Evolutionary conservation across 441 rosid species (phyloP).

Genomic region (Pelargonium citronellum): DNA sequence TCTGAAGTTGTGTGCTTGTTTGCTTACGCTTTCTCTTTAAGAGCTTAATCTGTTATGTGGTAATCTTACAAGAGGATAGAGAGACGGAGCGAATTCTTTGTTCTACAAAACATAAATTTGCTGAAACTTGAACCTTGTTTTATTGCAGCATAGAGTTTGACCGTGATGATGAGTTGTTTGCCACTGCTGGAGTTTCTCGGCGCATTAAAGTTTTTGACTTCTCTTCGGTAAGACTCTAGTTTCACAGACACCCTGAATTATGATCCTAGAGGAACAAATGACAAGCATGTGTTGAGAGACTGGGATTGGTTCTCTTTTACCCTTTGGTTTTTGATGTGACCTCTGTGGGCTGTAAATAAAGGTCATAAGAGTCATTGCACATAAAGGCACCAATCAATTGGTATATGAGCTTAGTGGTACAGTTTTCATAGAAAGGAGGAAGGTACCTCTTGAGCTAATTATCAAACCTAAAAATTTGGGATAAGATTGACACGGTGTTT

Average conservation of each 20-base stretch:
- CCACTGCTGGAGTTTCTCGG: conserved; percentile 98
- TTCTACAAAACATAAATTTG: background rate
- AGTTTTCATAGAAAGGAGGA: background rate
- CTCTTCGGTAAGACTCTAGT: conserved; percentile 56
- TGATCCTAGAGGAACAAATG: background rate
- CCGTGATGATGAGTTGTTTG: conserved; percentile 90
- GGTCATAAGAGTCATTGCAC: background rate
- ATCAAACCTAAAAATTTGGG: background rate
- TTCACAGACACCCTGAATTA: background rate
- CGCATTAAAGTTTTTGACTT: conserved; percentile 93
- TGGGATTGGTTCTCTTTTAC: background rate
- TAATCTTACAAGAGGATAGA: background rate
- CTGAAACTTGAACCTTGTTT: conserved; percentile 19
- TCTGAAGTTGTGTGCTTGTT: background rate
- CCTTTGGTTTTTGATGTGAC: background rate
- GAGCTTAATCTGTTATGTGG: background rate
- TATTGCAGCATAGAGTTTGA: conserved; percentile 90
- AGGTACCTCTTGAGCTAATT: background rate
- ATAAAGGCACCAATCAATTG: background rate
- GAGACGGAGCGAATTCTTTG: background rate
- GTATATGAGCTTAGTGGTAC: background rate
- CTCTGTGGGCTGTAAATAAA: background rate
- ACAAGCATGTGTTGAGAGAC: conserved; percentile 6
- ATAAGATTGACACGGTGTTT: background rate
- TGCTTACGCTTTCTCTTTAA: background rate